Percentiles rank a stretch among this genome's conserved stretches.
Evolutionary conservation across 306 rosid species (phyloP).

Genomic region (Gastrolobium villosum): DNA sequence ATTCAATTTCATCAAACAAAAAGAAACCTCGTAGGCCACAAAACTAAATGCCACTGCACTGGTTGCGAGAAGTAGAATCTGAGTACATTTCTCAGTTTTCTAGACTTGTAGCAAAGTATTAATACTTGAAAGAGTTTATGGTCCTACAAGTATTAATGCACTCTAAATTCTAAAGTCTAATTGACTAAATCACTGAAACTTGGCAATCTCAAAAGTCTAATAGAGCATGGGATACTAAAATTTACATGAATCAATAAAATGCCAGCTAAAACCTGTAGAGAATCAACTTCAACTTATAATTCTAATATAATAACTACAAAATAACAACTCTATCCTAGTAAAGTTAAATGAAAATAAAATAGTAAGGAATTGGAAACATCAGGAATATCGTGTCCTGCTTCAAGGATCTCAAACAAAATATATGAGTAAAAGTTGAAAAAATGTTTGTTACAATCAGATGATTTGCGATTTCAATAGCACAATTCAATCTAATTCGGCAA

Average conservation of each 20-base stretch:
- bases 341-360: not conserved
- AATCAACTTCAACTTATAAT: slow-evolving; percentile 25
- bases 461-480: too few relatives aligned
- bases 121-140: not conserved
- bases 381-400: slow-evolving; percentile 1
- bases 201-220: slow-evolving; percentile 12
- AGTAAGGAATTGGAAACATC: slow-evolving; percentile 8
- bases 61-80: slow-evolving; percentile 32
- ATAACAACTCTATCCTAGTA: not conserved
- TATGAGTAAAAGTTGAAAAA: not conserved
- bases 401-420: slow-evolving; percentile 37
- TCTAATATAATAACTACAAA: not conserved
- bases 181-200: slow-evolving; percentile 21
- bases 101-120: not conserved
- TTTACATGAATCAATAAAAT: slow-evolving; percentile 28
- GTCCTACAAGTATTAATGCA: slow-evolving; percentile 17
- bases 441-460: too few relatives aligned
- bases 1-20: not conserved
- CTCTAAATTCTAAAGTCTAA: not conserved
- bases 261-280: slow-evolving; percentile 12
- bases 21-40: not conserved
- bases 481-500: too few relatives aligned
- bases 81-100: slow-evolving; percentile 8
- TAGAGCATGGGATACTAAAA: slow-evolving; percentile 2
- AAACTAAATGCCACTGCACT: slow-evolving; percentile 12